A percentile compares a stretch with the other conserved stretches of the same genome.
Evolutionary conservation across 1,284 basidiomycete genomes (phyloP).

Genomic region (Pseudozyma tsukubaensis): DNA sequence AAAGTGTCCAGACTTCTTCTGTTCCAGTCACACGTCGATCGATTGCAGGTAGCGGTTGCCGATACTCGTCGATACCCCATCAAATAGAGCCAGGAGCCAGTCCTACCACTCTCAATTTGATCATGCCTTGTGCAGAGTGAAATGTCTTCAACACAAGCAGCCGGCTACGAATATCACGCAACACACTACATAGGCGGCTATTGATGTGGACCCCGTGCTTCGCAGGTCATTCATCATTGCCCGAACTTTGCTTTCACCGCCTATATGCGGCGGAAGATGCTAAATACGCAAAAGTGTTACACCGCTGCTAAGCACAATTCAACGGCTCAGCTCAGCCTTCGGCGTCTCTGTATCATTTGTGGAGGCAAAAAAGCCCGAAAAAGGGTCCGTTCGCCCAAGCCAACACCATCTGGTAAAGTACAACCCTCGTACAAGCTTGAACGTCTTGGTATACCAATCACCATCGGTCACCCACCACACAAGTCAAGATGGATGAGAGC

Average conservation of each 20-base stretch:
- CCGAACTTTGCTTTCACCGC: no score
- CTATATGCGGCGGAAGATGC: conserved; percentile 1
- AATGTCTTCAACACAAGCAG: no score
- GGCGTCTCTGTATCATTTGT: conserved; percentile 8
- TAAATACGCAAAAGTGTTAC: neutral
- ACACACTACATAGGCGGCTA: no score
- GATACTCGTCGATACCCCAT: neutral
- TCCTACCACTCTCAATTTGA: neutral
- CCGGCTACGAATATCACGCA: no score
- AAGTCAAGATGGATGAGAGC: conserved; percentile 10
- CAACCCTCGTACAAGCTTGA: neutral
- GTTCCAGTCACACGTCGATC: no score
- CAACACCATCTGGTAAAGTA: neutral
- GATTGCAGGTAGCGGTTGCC: no score
- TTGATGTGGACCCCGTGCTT: no score
- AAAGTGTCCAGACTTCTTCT: no score
- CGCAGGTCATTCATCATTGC: neutral
- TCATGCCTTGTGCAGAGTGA: no score
- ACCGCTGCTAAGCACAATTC: conserved; percentile 1
- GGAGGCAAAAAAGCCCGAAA: neutral
- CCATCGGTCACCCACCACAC: conserved; percentile 1
- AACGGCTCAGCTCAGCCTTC: conserved; percentile 3
- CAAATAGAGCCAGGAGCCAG: neutral
- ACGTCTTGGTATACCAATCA: neutral
- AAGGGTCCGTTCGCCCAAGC: conserved; percentile 20